Evolutionary conservation across 805 yeast genomes (phyloP).

Genomic region (Starmera caribaea): DNA sequence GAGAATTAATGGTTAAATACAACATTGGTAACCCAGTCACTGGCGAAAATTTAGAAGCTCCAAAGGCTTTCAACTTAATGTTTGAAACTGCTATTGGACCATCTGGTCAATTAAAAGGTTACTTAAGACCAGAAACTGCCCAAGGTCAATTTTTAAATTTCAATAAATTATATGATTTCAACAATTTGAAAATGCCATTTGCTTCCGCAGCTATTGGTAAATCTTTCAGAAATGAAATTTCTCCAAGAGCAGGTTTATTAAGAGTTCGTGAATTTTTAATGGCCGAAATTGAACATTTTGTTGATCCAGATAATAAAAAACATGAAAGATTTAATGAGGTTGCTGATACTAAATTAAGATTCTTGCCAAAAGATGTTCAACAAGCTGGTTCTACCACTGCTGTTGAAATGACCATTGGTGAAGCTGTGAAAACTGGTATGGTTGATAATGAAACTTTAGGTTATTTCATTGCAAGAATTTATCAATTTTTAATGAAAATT

Average conservation of each 20-base stretch:
- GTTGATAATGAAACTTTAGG: constrained; percentile 97
- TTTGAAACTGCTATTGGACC: constrained; percentile 99
- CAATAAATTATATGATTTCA: constrained; percentile 84
- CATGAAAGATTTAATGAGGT: constrained; percentile 78
- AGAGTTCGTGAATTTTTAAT: constrained; percentile 97
- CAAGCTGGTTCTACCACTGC: constrained; percentile 72
- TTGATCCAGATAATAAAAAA: constrained; percentile 81
- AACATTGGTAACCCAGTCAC: constrained; percentile 89
- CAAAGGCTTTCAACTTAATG: constrained; percentile 95
- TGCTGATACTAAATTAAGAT: constrained; percentile 58
- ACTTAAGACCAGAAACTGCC: constrained; percentile 97
- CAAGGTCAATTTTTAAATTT: constrained; percentile 98
- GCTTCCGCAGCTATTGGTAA: constrained; percentile 99
- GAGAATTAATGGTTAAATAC: constrained; percentile 75
- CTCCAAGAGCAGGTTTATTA: constrained; percentile 95
- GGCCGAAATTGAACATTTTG: constrained; percentile 99
- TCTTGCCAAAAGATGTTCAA: constrained; percentile 84
- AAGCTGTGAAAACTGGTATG: constrained; percentile 81
- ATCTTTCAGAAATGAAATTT: constrained; percentile 97
- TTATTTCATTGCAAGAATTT: constrained; percentile 91
- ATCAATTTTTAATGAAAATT: constrained; percentile 70
- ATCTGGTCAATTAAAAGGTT: constrained; percentile 92
- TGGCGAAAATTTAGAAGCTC: constrained; percentile 76
- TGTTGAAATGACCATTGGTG: constrained; percentile 63
- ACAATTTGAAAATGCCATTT: constrained; percentile 95